Evolutionary conservation across 768 basidiomycete species (phyloP), one percentile per base, ranked within the genome.

Genomic region (Calocera cornea): DNA sequence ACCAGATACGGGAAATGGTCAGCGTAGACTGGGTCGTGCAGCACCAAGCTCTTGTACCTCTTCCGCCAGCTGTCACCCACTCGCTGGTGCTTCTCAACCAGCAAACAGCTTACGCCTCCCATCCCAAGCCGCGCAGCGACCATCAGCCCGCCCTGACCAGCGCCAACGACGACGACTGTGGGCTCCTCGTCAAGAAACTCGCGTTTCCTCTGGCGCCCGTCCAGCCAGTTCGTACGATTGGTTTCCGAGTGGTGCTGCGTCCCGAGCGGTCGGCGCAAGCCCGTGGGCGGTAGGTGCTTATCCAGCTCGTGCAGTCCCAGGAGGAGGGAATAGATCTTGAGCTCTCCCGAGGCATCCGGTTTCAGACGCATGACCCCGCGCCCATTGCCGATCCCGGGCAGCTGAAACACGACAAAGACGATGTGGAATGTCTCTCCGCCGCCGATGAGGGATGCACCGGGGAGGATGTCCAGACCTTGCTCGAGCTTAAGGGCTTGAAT

Each of bases 21-120:
- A 5, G 40, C 66, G 16, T 31, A 60, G 14, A 66, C 31, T n/a
- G 40, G 31, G 27, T 66, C 66, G 33, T 66, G 66, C 41, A 66
- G 24, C 10, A 50, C 44, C 40, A 66, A 44, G 24, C 40, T 49
- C 27, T 54, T 33, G 44, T 66, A 66, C 29, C 66, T 27, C 40
- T 66, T 66, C 33, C 66, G 10, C 66, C 66, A 66, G n/a, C 24
- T 49, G 31, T 66, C 66, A 17, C 64, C 64, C 27, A 65, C 24
- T 10, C 64, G 34, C 1, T 31, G 33, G 24, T 38, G 11, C 33
- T 36, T 31, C 40, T 65, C 64, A 24, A 65, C 31, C 24, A 65
- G 5, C 38, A 65, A 14, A 22, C 38, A 65, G 36, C 22, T 65
- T 5, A 65, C 27, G 2, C 64, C 64, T 29, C 38, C 38, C 27